Base-by-base conservation (phyloP, 2,329 filamentous ascomycete species). In the Neodidymelliopsis sp. region DNA sequence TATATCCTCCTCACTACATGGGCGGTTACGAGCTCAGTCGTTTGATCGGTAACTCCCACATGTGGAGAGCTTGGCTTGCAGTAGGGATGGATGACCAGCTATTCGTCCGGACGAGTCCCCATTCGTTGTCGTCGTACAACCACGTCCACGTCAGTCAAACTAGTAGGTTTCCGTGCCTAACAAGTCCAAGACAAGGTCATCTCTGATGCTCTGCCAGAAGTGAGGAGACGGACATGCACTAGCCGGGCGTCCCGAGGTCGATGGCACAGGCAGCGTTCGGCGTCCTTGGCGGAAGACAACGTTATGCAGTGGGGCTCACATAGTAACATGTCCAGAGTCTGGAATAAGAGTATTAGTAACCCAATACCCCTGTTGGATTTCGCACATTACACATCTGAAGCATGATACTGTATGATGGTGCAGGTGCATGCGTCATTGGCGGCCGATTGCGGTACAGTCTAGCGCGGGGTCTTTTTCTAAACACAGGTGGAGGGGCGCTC, bases 371-470 rank as follows among this genome's bases (percentile, higher is more conserved):
- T 24, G 28, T 24, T 44, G 47, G 34, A 34, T 18, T 16, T n/a
- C 9, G 11, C 27, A n/a, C n/a, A 22, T 10, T 13, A 16, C 13
- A 20, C 3, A 15, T 27, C 6, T 25, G 15, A 37, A 23, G 13
- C 7, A 20, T 34, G 29, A n/a, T n/a, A n/a, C n/a, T n/a, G n/a
- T n/a, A n/a, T n/a, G n/a, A n/a, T n/a, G n/a, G 25, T 27, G 35
- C 34, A 28, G 24, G 41, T 46, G 48, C 42, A 41, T 52, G 48
- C 48, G 48, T 52, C 48, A 52, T 52, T 31, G 12, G 25, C 25
- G 15, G 30, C 41, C 42, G 31, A 41, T 41, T 37, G 37, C 37
- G 42, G 37, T 30, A 23, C 19, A 16, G 22, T 25, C 28, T 40
- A 34, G 46, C 25, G 41, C 35, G 36, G 41, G 41, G 35, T 37